Evolutionary conservation across 352 stramenopile species (phyloP), one percentile per base, ranked within the genome.

Genomic region (Phytopythium boreale): DNA sequence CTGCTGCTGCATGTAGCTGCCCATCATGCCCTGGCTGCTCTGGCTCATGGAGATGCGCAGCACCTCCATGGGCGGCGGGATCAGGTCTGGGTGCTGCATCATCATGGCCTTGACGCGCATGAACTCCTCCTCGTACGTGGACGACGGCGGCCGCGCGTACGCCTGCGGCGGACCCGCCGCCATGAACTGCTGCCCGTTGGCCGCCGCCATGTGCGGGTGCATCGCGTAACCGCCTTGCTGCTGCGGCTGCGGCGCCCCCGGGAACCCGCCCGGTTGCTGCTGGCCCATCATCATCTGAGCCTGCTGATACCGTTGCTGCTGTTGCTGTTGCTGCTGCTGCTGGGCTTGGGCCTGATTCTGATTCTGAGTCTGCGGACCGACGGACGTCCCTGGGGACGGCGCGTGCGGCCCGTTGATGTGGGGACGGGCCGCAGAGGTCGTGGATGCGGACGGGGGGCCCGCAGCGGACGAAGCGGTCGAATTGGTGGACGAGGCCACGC

Each of bases 101-200:
- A 95, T 91, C 88, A 94, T 94, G 44, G 86, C 87, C 71, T 93
- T 94, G 43, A 96, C 83, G 22, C 87, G 78, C 62, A 88, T 85
- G 66, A 93, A 90, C 64, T 96, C 88, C 65, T 96, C 85, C 59
- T 95, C 88, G 61, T 94, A 95, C 11, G 79, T 87, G 27, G 86
- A 89, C 10, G 75, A 85, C 9, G 75, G 72, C 20, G 77, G 73
- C 53, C 86, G 79, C 52, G 52, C 52, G 61, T 86, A 94, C 10
- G 69, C 61, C 60, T 86, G 82, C 15, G 61, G 52, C 57, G 79
- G 82, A 9, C 57, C 63, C 31, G 37, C 34, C 55, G 79, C 76
- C 77, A 93, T 92, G 62, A 88, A 92, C 66, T 81, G 76, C 1
- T 66, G 76, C 49, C 76, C 76, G 39, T 62, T 68, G 51, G n/a